These are phyloP conservation scores for Leccinum subgranulosum DNA, from an alignment of 768 basidiomycete genomes.

Conservation along the genomic window DNA sequence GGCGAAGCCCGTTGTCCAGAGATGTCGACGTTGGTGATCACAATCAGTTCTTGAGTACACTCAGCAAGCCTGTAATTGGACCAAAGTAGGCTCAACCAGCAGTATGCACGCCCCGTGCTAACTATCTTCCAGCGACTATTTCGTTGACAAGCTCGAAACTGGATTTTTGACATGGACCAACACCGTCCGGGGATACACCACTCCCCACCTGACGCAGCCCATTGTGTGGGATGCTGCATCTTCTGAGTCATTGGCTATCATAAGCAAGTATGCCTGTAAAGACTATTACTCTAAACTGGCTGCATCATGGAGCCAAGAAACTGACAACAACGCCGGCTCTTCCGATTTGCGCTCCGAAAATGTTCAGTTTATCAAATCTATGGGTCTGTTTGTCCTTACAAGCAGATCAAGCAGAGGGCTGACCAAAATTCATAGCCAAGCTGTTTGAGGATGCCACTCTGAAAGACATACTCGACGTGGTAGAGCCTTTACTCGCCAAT, in stretches of 20 bases:
- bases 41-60: constrained; percentile 44
- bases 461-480: constrained; percentile 47
- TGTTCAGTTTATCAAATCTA: constrained; percentile 44
- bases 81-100: constrained; percentile 32
- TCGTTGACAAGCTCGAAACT: constrained; percentile 71
- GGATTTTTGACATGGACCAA: constrained; percentile 78
- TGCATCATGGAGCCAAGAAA: constrained; percentile 79
- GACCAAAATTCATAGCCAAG: constrained; percentile 48
- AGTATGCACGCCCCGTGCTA: background rate
- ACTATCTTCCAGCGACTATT: constrained; percentile 38
- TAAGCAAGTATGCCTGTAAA: constrained; percentile 44
- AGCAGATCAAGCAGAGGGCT: constrained; percentile 39
- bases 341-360: constrained; percentile 59
- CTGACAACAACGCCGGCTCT: constrained; percentile 47
- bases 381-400: constrained; percentile 38
- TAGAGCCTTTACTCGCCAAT: constrained; percentile 63
- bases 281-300: constrained; percentile 62
- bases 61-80: constrained; percentile 39
- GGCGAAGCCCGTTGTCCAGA: constrained; percentile 58
- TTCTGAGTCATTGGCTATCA: constrained; percentile 45
- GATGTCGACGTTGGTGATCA: constrained; percentile 47
- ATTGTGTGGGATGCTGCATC: constrained; percentile 56
- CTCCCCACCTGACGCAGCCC: constrained; percentile 30
- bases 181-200: constrained; percentile 58
- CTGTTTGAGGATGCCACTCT: constrained; percentile 55